These are phyloP conservation scores for Stevia rebaudiana DNA, from an alignment of 140 eudicot genomes.

Conservation along the genomic window DNA sequence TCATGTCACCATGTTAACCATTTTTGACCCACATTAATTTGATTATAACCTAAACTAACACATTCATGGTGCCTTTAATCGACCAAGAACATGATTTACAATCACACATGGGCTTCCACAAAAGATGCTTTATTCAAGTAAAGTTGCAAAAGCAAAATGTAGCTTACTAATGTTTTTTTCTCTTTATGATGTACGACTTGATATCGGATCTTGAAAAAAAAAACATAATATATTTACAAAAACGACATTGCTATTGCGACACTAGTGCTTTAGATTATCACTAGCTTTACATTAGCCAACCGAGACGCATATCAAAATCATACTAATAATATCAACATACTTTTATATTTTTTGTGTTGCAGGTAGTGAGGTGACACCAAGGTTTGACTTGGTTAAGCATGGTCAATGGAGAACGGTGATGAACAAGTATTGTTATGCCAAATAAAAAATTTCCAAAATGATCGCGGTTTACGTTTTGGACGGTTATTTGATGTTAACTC, in stretches of 20 bases:
- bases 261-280: conserved; percentile 6
- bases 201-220: conserved; percentile 23
- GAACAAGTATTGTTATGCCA: conserved; percentile 41
- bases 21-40: too few relatives aligned
- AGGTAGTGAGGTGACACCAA: conserved; percentile 23
- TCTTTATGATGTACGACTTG: conserved; percentile 22
- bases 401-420: conserved; percentile 39
- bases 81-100: not conserved
- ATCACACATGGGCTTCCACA: not conserved
- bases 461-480: conserved; percentile 44
- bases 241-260: conserved; percentile 19
- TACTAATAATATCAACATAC: conserved; percentile 26
- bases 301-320: conserved; percentile 19
- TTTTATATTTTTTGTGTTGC: conserved; percentile 15
- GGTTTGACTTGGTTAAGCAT: conserved; percentile 31
- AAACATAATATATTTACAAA: conserved; percentile 38
- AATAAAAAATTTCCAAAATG: conserved; percentile 60
- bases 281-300: conserved; percentile 28
- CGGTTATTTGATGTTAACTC: conserved; percentile 39
- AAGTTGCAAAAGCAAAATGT: conserved; percentile 7
- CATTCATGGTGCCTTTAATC: not conserved
- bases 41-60: not conserved
- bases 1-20: too few relatives aligned
- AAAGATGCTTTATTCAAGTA: conserved; percentile 1
- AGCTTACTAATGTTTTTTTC: conserved; percentile 6